Evolutionary conservation across 2,329 filamentous ascomycete species (phyloP).

Genomic region (Sclerotinia borealis): DNA sequence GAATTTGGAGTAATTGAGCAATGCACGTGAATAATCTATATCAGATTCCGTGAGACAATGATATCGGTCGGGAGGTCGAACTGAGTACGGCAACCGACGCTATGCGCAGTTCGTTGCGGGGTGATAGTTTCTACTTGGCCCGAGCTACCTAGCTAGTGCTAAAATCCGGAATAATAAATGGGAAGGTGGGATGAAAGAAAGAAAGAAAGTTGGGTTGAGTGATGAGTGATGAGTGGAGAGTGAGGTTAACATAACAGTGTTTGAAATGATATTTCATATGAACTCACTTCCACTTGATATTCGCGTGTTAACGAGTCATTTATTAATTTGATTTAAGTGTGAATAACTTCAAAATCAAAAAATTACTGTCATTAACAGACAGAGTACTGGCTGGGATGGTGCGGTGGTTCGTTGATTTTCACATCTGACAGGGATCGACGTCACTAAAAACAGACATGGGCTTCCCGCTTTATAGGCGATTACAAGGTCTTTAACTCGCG

Average conservation of each 20-base stretch:
- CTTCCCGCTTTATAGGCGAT: background rate
- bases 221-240: too few relatives aligned
- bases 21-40: background rate
- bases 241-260: too few relatives aligned
- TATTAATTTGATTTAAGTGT: background rate
- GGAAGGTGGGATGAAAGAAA: background rate
- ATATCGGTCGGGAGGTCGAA: background rate
- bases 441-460: background rate
- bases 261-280: too few relatives aligned
- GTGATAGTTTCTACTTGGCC: background rate
- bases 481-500: background rate
- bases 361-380: too few relatives aligned
- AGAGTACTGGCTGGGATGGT: background rate
- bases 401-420: too few relatives aligned
- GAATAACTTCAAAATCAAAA: background rate
- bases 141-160: background rate
- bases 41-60: background rate
- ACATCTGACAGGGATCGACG: slow-evolving; percentile 6
- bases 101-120: background rate
- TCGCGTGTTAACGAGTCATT: background rate
- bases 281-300: too few relatives aligned
- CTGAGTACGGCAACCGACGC: background rate
- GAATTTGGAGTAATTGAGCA: background rate
- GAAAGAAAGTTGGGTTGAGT: background rate
- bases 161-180: background rate